A percentile compares a stretch with the other conserved stretches of the same genome.
phyloP scores from a whole-genome alignment of 768 basidiomycete species.

The Crassisporium funariophilum region DNA sequence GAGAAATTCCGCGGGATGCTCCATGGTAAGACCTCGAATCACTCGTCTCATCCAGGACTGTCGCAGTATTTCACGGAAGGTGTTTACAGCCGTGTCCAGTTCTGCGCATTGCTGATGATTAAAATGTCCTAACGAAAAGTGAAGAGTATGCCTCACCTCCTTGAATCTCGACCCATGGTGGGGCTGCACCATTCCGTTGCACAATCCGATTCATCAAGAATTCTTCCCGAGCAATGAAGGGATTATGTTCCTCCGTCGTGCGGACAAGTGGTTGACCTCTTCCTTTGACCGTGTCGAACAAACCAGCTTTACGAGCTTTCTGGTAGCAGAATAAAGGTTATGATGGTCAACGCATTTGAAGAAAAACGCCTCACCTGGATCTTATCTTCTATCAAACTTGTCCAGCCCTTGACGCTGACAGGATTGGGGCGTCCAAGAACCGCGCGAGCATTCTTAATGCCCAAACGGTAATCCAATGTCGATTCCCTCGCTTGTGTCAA shows the following conservation, averaged over 20 bases:
- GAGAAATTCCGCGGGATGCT: constrained; percentile 42
- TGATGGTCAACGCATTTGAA: not conserved
- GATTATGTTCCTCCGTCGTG: constrained; percentile 46
- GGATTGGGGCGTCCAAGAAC: constrained; percentile 48
- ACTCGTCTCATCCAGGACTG: constrained; percentile 78
- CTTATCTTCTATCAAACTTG: constrained; percentile 71
- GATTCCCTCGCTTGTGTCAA: constrained; percentile 68
- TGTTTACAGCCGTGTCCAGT: constrained; percentile 59
- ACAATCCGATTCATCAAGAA: constrained; percentile 87
- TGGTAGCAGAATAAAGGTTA: constrained; percentile 23
- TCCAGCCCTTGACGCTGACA: constrained; percentile 72
- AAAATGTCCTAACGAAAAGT: not conserved
- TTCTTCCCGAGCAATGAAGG: constrained; percentile 73
- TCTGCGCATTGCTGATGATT: constrained; percentile 40
- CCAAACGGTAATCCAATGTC: constrained; percentile 76
- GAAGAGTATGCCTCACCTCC: constrained; percentile 42
- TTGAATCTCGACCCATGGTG: constrained; percentile 87
- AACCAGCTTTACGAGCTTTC: constrained; percentile 68
- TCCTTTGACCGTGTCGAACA: constrained; percentile 74
- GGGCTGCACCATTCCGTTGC: constrained; percentile 77
- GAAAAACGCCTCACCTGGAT: constrained; percentile 60
- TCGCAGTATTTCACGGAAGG: constrained; percentile 66
- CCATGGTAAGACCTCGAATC: constrained; percentile 57
- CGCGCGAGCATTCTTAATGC: constrained; percentile 38
- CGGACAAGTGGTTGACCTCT: constrained; percentile 46